A percentile compares a stretch with the other conserved stretches of the same genome.
Evolutionary conservation across 192 early-diverging fungal species (phyloP).

Genomic region (Backusella macrospora): DNA sequence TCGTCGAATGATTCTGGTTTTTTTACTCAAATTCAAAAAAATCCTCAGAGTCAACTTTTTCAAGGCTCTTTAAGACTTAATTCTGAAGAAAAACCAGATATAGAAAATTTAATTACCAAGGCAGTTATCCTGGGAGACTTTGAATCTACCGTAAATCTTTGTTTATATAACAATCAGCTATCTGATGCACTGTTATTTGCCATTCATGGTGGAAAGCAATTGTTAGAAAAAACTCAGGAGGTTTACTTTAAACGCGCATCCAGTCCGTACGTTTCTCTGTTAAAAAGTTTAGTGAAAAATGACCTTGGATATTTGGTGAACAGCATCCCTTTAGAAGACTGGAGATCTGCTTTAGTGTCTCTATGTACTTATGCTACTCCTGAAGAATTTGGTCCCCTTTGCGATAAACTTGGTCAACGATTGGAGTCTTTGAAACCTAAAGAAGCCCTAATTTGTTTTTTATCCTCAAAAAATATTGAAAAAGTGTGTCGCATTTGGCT

Average conservation of each 20-base stretch:
- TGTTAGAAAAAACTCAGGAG: slow-evolving; percentile 37
- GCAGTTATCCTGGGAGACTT: slow-evolving; percentile 88
- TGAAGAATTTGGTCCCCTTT: slow-evolving; percentile 77
- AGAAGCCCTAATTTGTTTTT: slow-evolving; percentile 77
- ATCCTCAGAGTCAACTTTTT: too few relatives aligned
- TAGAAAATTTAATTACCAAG: slow-evolving; percentile 81
- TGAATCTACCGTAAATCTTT: slow-evolving; percentile 84
- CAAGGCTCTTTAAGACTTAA: background rate
- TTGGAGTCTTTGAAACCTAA: slow-evolving; percentile 47
- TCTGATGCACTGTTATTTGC: slow-evolving; percentile 71
- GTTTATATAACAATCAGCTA: slow-evolving; percentile 75
- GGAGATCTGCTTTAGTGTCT: slow-evolving; percentile 92
- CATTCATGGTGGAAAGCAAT: slow-evolving; percentile 69
- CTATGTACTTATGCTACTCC: slow-evolving; percentile 90
- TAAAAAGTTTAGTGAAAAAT: slow-evolving; percentile 77
- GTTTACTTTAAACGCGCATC: slow-evolving; percentile 81
- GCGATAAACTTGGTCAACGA: slow-evolving; percentile 66
- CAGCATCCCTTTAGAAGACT: slow-evolving; percentile 74
- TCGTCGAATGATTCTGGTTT: slow-evolving; percentile 21
- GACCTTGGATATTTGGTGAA: slow-evolving; percentile 81
- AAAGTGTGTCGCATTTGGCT: slow-evolving; percentile 87
- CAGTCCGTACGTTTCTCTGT: slow-evolving; percentile 78
- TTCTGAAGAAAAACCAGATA: slow-evolving; percentile 39
- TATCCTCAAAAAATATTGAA: slow-evolving; percentile 78
- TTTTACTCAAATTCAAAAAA: slow-evolving; percentile 43